Percentiles rank a stretch among this genome's conserved stretches.
Evolutionary conservation across 345 rosid species (phyloP).

Genomic region (Salix purpurea): DNA sequence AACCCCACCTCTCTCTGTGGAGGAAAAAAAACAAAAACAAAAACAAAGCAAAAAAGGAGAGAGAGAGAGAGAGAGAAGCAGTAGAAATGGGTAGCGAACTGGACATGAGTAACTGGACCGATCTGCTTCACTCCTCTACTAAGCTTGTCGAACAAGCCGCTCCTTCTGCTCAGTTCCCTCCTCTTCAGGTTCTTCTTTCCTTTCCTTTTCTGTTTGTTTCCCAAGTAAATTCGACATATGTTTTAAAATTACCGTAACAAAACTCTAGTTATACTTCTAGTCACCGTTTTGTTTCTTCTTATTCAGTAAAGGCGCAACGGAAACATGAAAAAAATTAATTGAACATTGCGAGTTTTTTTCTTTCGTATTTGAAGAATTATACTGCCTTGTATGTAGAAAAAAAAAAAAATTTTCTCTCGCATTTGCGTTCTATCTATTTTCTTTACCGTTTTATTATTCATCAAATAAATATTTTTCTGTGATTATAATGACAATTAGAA

Average conservation of each 20-base stretch:
- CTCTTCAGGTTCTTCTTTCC: slow-evolving; percentile 69
- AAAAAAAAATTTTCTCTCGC: not conserved
- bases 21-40: not conserved
- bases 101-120: slow-evolving; percentile 84
- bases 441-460: not conserved
- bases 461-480: not conserved
- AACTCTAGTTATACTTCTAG: not conserved
- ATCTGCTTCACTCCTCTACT: slow-evolving; percentile 87
- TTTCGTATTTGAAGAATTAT: not conserved
- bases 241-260: not conserved
- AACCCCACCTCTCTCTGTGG: not conserved
- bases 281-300: not conserved
- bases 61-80: not conserved
- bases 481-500: not conserved
- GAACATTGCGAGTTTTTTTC: not conserved
- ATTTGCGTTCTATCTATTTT: not conserved
- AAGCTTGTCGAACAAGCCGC: slow-evolving; percentile 97
- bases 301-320: not conserved
- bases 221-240: not conserved
- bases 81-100: slow-evolving; percentile 65
- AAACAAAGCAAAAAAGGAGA: not conserved
- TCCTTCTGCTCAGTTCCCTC: slow-evolving; percentile 97
- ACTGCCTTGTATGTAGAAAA: not conserved
- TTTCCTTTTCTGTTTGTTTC: slow-evolving; percentile 6
- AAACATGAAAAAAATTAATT: not conserved